Conservation (phyloP, 768 basidiomycete species). For the Boletus subcaerulescens region DNA sequence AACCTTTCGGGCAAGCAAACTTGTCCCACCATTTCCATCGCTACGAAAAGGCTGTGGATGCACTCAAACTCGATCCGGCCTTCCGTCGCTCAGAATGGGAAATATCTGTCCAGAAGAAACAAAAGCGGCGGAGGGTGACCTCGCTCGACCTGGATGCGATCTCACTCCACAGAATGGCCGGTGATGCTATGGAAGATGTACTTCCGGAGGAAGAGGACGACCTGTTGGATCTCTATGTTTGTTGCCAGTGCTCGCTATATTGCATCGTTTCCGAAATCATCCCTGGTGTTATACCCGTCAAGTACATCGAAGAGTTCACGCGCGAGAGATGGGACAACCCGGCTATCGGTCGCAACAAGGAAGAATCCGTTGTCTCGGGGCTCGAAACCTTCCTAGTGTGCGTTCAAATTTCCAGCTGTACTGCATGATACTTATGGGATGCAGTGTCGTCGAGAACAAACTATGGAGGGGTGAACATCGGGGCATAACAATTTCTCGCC, state of each 20-base stretch:
- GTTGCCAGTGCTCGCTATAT: slow-evolving; percentile 80
- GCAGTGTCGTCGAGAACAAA: slow-evolving; percentile 71
- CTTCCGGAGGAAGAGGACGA: slow-evolving; percentile 43
- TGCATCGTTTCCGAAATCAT: slow-evolving; percentile 68
- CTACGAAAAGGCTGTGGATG: slow-evolving; percentile 67
- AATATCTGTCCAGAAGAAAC: slow-evolving; percentile 45
- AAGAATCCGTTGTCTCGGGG: slow-evolving; percentile 51
- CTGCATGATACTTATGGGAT: neutral
- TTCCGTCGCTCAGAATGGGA: slow-evolving; percentile 62
- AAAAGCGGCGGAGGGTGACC: slow-evolving; percentile 51
- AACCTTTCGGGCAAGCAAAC: slow-evolving; percentile 47
- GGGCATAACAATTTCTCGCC: slow-evolving; percentile 49
- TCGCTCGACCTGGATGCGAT: slow-evolving; percentile 33
- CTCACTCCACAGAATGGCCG: slow-evolving; percentile 22
- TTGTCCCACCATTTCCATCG: slow-evolving; percentile 81
- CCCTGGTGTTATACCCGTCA: slow-evolving; percentile 67
- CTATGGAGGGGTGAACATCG: slow-evolving; percentile 70
- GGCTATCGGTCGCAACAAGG: slow-evolving; percentile 48
- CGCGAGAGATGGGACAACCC: slow-evolving; percentile 63
- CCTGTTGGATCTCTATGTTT: slow-evolving; percentile 74
- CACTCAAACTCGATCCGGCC: slow-evolving; percentile 63
- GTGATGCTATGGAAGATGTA: slow-evolving; percentile 32
- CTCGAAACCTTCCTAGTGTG: slow-evolving; percentile 70
- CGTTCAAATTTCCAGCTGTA: slow-evolving; percentile 23
- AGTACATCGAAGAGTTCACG: slow-evolving; percentile 59